A percentile compares a stretch with the other conserved stretches of the same genome.
These are phyloP conservation scores for Penicillium sp. DNA, from an alignment of 2,329 filamentous ascomycete genomes.

Conservation along the genomic window DNA sequence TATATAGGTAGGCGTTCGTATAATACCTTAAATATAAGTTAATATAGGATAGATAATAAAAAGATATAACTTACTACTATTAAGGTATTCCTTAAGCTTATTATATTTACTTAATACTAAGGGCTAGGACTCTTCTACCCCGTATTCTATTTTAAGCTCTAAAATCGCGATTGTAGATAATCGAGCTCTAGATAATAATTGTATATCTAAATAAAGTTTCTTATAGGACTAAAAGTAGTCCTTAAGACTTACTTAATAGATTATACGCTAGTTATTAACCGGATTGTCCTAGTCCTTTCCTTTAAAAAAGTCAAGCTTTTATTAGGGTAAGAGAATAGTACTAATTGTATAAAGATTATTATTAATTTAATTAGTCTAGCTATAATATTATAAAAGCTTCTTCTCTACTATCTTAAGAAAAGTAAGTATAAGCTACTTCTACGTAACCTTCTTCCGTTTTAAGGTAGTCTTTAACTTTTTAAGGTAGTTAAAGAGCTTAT, in stretches of 20 bases:
- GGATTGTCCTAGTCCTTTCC: slow-evolving; percentile 4
- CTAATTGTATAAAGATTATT: background rate
- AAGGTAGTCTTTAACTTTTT: slow-evolving; percentile 4
- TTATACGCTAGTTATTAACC: background rate
- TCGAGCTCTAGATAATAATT: background rate
- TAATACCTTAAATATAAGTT: too few relatives aligned
- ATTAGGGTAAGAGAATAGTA: slow-evolving; percentile 7
- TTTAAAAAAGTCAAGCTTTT: slow-evolving; percentile 14
- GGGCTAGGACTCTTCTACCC: background rate
- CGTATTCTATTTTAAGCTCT: background rate
- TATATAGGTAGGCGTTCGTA: too few relatives aligned
- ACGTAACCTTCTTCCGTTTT: slow-evolving; percentile 10
- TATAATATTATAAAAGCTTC: slow-evolving; percentile 12
- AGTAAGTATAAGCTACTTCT: slow-evolving; percentile 11
- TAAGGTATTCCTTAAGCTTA: background rate
- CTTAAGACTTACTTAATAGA: background rate
- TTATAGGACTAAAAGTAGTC: too few relatives aligned
- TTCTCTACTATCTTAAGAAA: slow-evolving; percentile 7
- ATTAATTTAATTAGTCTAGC: slow-evolving; percentile 1
- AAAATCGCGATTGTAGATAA: background rate
- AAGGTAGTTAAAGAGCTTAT: slow-evolving; percentile 14
- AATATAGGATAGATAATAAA: too few relatives aligned
- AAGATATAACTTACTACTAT: too few relatives aligned
- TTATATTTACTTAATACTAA: background rate
- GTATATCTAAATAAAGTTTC: background rate